These are phyloP conservation scores for Nannochloropsis gaditana DNA, from an alignment of 108 stramenopile species.

Conservation along the genomic window DNA sequence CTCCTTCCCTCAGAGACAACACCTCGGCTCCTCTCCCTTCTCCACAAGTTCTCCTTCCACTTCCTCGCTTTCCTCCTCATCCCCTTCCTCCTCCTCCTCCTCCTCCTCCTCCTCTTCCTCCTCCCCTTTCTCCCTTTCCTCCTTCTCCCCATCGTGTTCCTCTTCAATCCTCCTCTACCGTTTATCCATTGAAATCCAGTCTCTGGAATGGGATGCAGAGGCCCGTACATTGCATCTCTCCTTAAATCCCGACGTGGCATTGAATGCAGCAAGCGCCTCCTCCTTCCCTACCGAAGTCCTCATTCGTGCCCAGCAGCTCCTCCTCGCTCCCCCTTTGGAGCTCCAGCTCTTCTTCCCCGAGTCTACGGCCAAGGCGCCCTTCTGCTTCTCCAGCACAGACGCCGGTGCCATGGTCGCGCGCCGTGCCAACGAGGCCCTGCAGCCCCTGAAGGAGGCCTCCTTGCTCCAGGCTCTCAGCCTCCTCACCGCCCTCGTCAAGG, in stretches of 20 bases:
- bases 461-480: not conserved
- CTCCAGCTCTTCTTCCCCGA: not conserved
- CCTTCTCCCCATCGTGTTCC: not conserved
- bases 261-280: not conserved
- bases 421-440: not conserved
- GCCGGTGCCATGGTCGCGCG: not conserved
- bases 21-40: no score
- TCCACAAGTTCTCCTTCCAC: no score
- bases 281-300: not conserved
- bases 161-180: not conserved
- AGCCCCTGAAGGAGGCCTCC: not conserved
- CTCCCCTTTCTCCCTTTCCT: not conserved
- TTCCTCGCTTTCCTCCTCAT: no score
- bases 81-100: not conserved
- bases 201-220: not conserved
- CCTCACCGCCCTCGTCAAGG: not conserved
- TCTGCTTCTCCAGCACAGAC: slow-evolving; percentile 6
- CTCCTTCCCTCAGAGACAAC: no score
- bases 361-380: not conserved
- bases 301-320: slow-evolving; percentile 13
- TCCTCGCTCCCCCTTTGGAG: not conserved
- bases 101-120: not conserved
- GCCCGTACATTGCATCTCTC: not conserved
- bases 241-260: not conserved
- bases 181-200: not conserved